phyloP scores from a whole-genome alignment of 495 filamentous ascomycete species.

The Baudoinia panamericana region DNA sequence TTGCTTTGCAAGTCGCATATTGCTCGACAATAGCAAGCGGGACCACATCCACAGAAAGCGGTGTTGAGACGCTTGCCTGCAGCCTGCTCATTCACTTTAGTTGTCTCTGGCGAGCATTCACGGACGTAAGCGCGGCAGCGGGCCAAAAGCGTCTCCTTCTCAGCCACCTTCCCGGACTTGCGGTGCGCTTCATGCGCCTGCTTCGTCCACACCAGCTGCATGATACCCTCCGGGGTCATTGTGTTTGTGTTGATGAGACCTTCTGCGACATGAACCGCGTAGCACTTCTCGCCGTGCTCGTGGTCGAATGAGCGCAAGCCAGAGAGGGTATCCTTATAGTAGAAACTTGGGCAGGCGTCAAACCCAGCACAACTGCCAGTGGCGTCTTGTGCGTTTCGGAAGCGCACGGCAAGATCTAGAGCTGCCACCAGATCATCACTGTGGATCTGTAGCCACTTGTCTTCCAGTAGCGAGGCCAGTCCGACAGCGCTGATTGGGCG shows the following conservation, averaged over 20 bases:
- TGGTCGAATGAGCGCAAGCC: not conserved
- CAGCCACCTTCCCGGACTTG: not conserved
- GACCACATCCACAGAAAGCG: not conserved
- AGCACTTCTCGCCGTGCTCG: not conserved
- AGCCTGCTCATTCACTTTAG: not conserved
- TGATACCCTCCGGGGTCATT: constrained; percentile 9
- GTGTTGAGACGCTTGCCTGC: not conserved
- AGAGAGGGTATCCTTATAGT: too few species aligned
- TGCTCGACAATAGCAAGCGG: not conserved
- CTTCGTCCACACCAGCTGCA: constrained; percentile 5
- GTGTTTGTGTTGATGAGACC: constrained; percentile 8
- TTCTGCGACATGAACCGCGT: not conserved
- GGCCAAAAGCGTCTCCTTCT: constrained; percentile 6
- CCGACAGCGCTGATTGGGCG: constrained; percentile 8
- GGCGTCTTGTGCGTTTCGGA: not conserved
- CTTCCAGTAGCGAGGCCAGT: constrained; percentile 10
- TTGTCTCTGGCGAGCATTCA: not conserved
- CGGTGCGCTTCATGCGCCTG: constrained; percentile 2
- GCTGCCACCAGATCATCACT: constrained; percentile 5
- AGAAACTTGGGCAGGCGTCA: too few species aligned
- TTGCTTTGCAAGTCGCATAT: not conserved
- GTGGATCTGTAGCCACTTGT: constrained; percentile 5
- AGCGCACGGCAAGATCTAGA: constrained; percentile 10
- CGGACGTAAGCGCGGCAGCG: not conserved
- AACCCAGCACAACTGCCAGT: too few species aligned